Conservation (phyloP, 306 rosid species). For the Fragaria vesca region DNA sequence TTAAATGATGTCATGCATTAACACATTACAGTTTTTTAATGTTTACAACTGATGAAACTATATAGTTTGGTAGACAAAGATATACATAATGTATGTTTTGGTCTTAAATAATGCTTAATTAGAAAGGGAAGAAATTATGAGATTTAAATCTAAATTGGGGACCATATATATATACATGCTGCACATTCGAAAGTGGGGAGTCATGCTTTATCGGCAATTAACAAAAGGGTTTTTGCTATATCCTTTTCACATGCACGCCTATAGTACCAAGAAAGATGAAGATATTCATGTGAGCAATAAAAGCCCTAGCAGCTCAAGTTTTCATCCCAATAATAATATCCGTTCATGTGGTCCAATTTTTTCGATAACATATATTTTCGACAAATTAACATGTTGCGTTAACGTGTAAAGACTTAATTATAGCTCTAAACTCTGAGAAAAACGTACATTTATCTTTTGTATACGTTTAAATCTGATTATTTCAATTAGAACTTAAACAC, state of each 20-base stretch:
- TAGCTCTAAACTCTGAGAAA: background rate
- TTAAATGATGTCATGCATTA: too few species aligned
- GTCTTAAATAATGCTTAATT: background rate
- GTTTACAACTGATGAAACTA: background rate
- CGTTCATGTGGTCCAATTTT: slow-evolving; percentile 7
- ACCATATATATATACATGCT: slow-evolving; percentile 10
- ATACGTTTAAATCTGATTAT: background rate
- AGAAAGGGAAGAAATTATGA: background rate
- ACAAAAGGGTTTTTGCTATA: slow-evolving; percentile 55
- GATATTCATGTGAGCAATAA: slow-evolving; percentile 26
- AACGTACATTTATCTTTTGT: too few species aligned
- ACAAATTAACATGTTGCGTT: background rate
- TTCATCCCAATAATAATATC: background rate
- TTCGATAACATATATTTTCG: background rate
- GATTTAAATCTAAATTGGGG: slow-evolving; percentile 13
- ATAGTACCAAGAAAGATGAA: slow-evolving; percentile 22
- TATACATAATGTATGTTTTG: background rate
- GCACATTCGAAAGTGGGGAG: slow-evolving; percentile 62
- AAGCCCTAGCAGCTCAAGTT: slow-evolving; percentile 15
- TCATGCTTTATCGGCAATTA: slow-evolving; percentile 74
- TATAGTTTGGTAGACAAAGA: background rate
- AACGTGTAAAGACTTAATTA: background rate
- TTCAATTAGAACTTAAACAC: background rate
- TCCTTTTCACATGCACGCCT: slow-evolving; percentile 59
- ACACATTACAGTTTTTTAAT: too few species aligned